Percentiles rank a stretch among this genome's conserved stretches.
phyloP scores from a whole-genome alignment of 2,329 filamentous ascomycete genomes.

The Didymella sp. region DNA sequence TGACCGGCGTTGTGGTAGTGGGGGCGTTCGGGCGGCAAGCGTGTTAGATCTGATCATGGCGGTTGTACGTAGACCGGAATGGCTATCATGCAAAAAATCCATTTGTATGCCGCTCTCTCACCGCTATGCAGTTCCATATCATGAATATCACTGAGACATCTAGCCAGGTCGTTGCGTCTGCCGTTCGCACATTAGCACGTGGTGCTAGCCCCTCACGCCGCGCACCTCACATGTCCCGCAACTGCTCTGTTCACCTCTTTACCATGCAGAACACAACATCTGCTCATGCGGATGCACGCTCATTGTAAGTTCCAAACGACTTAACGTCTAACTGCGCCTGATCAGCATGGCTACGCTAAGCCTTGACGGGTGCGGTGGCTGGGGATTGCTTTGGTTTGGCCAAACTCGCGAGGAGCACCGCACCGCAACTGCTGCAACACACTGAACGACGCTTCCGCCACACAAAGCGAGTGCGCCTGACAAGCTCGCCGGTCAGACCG shows the following conservation, averaged over 20 bases:
- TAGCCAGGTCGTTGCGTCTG: neutral
- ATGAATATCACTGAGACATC: neutral
- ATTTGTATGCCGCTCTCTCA: neutral
- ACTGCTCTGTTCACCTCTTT: neutral
- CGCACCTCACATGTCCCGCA: neutral
- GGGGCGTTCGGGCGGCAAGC: constrained; percentile 9
- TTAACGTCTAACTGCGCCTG: neutral
- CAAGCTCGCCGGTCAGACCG: neutral
- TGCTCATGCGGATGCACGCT: neutral
- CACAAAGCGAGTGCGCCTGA: neutral
- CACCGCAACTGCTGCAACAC: neutral
- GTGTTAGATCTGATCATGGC: constrained; percentile 3
- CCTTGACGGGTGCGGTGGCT: neutral
- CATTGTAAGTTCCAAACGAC: neutral
- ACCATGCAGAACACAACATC: neutral
- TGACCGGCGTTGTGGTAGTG: constrained; percentile 23
- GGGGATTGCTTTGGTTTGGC: neutral
- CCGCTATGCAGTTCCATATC: neutral
- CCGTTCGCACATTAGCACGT: neutral
- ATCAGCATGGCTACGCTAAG: neutral
- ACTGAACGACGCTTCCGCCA: neutral
- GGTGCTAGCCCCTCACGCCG: neutral
- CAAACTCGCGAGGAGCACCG: neutral
- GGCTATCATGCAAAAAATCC: neutral
- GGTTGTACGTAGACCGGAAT: constrained; percentile 9